These are phyloP conservation scores for Claviceps purpurea DNA, from an alignment of 2,329 filamentous ascomycete species.

Conservation along the genomic window DNA sequence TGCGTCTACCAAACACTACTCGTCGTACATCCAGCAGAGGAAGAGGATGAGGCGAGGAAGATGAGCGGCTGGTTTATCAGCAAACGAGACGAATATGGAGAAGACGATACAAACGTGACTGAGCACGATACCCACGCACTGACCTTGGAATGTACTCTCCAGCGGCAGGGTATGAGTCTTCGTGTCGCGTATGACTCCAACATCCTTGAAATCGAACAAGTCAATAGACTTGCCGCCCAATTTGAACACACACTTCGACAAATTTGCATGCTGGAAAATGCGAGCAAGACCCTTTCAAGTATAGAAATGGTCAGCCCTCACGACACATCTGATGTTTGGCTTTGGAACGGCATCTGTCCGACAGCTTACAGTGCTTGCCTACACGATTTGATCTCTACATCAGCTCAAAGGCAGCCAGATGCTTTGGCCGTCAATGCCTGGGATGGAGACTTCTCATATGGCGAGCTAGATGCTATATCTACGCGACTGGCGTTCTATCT, in stretches of 20 bases:
- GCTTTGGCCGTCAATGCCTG: conserved; percentile 6
- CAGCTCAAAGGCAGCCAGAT: conserved; percentile 1
- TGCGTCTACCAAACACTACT: conserved; percentile 8
- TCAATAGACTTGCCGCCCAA: neutral
- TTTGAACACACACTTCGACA: conserved; percentile 3
- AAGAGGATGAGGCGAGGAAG: neutral
- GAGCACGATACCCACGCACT: conserved; percentile 2
- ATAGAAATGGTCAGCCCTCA: neutral
- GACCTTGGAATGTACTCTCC: conserved; percentile 1
- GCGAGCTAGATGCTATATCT: conserved; percentile 15
- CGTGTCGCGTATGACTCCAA: conserved; percentile 1
- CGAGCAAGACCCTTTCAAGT: neutral
- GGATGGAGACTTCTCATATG: conserved; percentile 28
- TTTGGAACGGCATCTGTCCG: conserved; percentile 2
- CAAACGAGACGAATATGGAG: neutral
- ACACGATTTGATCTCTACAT: conserved; percentile 3
- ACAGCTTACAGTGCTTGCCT: conserved; percentile 1
- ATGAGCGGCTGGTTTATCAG: neutral
- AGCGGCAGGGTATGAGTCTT: neutral
- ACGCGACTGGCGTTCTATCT: conserved; percentile 6
- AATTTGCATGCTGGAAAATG: neutral
- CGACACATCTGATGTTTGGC: conserved; percentile 7
- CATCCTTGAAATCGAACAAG: neutral
- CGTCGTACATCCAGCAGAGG: conserved; percentile 8
- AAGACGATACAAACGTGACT: conserved; percentile 4